These are phyloP conservation scores for Fusarium oligoseptatum DNA, from an alignment of 2,329 filamentous ascomycete species.

Conservation along the genomic window DNA sequence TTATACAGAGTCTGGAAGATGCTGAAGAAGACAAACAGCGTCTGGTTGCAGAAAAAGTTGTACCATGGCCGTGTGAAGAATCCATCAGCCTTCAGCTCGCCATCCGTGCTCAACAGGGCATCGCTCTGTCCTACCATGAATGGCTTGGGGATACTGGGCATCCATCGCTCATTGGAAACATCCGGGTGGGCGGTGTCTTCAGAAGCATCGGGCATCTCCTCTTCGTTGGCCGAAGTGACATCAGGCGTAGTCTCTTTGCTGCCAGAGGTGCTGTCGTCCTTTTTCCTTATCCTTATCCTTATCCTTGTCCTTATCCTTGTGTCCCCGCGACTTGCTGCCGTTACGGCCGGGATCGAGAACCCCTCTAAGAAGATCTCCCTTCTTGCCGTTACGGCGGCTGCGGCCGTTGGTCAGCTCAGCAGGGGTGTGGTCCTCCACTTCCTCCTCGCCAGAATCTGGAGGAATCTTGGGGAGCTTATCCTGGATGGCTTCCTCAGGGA, in stretches of 20 bases:
- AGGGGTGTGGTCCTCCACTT: conserved; percentile 78
- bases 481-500: conserved; percentile 77
- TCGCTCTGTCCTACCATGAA: conserved; percentile 66
- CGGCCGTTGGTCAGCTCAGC: conserved; percentile 79
- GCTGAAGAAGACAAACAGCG: conserved; percentile 94
- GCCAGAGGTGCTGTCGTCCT: conserved; percentile 80
- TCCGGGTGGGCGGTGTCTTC: conserved; percentile 73
- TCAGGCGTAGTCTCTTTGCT: conserved; percentile 94
- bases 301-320: conserved; percentile 62
- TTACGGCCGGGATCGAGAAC: conserved; percentile 84
- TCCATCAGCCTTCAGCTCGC: conserved; percentile 80
- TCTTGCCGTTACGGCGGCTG: conserved; percentile 79
- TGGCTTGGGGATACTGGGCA: conserved; percentile 71
- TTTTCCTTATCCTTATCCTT: neutral
- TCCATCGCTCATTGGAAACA: conserved; percentile 73
- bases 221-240: conserved; percentile 80
- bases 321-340: conserved; percentile 75
- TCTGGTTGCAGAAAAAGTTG: conserved; percentile 92
- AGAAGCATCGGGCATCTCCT: conserved; percentile 75
- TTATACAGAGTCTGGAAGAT: conserved; percentile 93
- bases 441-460: conserved; percentile 79
- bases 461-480: conserved; percentile 77
- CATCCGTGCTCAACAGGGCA: conserved; percentile 69
- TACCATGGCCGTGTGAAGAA: conserved; percentile 85
- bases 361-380: conserved; percentile 84